These are phyloP conservation scores for Graphilbum sp. DNA, from an alignment of 2,329 filamentous ascomycete genomes.

Conservation along the genomic window DNA sequence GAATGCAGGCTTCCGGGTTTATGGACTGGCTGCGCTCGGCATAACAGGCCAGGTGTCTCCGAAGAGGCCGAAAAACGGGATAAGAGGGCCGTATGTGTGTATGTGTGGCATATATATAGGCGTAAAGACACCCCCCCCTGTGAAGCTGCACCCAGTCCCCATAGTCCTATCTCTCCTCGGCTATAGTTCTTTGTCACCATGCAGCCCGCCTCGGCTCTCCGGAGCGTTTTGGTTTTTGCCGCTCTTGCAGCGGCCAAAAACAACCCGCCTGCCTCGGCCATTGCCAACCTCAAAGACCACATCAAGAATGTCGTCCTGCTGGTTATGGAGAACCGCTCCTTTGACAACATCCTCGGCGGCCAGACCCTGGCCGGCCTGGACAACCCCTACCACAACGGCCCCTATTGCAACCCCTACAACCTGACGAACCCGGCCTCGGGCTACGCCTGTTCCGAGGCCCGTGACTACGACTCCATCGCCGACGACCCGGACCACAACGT, in stretches of 20 bases:
- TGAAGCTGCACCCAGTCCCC: too few species aligned
- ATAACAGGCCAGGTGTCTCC: too few species aligned
- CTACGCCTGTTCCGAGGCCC: constrained; percentile 15
- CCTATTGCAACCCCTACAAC: constrained; percentile 24
- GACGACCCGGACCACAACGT: constrained; percentile 25
- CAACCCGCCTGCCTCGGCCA: constrained; percentile 4
- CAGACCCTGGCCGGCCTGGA: constrained; percentile 20
- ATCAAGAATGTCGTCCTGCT: constrained; percentile 32
- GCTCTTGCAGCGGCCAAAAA: constrained; percentile 2
- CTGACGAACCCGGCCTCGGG: constrained; percentile 11
- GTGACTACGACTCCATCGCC: constrained; percentile 22
- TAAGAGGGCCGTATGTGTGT: too few species aligned
- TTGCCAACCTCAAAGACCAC: constrained; percentile 16
- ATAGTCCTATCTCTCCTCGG: too few species aligned
- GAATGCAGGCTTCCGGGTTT: too few species aligned
- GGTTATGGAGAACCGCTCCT: constrained; percentile 27
- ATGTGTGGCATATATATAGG: too few species aligned
- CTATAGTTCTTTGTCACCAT: too few species aligned
- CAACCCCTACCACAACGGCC: constrained; percentile 24
- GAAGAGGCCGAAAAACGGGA: too few species aligned
- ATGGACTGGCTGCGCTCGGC: too few species aligned
- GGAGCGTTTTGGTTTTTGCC: constrained; percentile 2
- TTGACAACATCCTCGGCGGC: constrained; percentile 26
- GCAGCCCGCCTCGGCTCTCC: not conserved
- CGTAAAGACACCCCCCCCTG: too few species aligned